Percentiles rank a stretch among this genome's conserved stretches.
Evolutionary conservation across 2,329 filamentous ascomycete species (phyloP).

Genomic region (Bipolaris victoriae): DNA sequence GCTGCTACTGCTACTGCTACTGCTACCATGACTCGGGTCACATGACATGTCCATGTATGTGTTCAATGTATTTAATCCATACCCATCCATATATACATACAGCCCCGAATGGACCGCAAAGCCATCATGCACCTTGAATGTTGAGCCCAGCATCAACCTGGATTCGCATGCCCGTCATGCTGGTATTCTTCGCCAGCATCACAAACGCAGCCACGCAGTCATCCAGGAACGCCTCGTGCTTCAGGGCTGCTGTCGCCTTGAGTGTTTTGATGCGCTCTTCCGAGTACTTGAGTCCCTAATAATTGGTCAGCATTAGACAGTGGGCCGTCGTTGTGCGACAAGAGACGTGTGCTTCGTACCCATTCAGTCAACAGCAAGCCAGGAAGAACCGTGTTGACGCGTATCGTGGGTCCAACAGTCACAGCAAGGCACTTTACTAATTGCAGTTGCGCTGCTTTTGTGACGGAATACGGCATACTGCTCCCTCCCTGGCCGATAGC

Average conservation of each 20-base stretch:
- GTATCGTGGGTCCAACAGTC: slow-evolving; percentile 66
- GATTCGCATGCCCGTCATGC: slow-evolving; percentile 56
- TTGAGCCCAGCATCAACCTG: slow-evolving; percentile 50
- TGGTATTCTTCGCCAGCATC: slow-evolving; percentile 61
- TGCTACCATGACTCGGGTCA: background rate
- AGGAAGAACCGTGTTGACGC: slow-evolving; percentile 70
- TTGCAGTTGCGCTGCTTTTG: slow-evolving; percentile 75
- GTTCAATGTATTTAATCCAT: background rate
- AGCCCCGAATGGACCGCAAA: background rate
- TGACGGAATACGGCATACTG: slow-evolving; percentile 75
- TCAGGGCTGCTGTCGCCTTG: slow-evolving; percentile 64
- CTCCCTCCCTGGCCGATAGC: slow-evolving; percentile 59
- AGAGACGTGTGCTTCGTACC: slow-evolving; percentile 23
- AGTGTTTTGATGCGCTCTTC: slow-evolving; percentile 62
- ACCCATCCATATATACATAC: no score
- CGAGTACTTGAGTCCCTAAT: slow-evolving; percentile 62
- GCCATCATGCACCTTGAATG: slow-evolving; percentile 31
- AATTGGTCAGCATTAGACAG: background rate
- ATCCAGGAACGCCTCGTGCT: slow-evolving; percentile 61
- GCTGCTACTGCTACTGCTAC: background rate
- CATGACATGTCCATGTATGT: background rate
- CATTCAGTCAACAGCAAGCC: slow-evolving; percentile 67
- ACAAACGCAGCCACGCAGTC: slow-evolving; percentile 64
- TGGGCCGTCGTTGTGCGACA: no score
- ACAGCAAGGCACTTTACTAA: slow-evolving; percentile 69